Percentiles rank a stretch among this genome's conserved stretches.
These are phyloP conservation scores for Pugionium dolabratum DNA, from an alignment of 345 rosid genomes.

Conservation along the genomic window DNA sequence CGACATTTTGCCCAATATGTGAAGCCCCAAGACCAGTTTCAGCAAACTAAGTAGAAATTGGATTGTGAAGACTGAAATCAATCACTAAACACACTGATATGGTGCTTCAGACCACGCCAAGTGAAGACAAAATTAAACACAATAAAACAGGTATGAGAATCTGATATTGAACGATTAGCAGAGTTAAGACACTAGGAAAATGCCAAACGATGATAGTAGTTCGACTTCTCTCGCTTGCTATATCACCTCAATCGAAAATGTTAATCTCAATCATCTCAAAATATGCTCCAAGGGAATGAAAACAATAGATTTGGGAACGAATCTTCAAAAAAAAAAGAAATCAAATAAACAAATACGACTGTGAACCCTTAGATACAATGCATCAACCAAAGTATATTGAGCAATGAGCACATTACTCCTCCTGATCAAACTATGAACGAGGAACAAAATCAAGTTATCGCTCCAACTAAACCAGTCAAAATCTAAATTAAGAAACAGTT, in stretches of 20 bases:
- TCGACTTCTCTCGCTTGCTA: no score
- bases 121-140: not conserved
- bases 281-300: not conserved
- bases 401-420: no score
- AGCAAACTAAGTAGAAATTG: conserved; percentile 7
- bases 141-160: no score
- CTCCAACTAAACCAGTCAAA: no score
- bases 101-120: not conserved
- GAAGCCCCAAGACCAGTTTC: not conserved
- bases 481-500: no score
- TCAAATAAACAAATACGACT: no score
- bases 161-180: not conserved
- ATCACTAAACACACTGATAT: not conserved
- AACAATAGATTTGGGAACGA: not conserved
- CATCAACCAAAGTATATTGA: not conserved
- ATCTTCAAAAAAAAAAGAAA: not conserved
- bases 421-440: no score
- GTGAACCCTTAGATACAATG: conserved; percentile 21
- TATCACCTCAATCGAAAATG: not conserved
- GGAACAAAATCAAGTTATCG: no score
- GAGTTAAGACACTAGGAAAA: not conserved
- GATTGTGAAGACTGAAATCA: not conserved
- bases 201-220: not conserved
- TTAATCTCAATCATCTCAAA: not conserved
- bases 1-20: not conserved